These are phyloP conservation scores for Dentipellis fragilis DNA, from an alignment of 768 basidiomycete genomes.

Conservation along the genomic window DNA sequence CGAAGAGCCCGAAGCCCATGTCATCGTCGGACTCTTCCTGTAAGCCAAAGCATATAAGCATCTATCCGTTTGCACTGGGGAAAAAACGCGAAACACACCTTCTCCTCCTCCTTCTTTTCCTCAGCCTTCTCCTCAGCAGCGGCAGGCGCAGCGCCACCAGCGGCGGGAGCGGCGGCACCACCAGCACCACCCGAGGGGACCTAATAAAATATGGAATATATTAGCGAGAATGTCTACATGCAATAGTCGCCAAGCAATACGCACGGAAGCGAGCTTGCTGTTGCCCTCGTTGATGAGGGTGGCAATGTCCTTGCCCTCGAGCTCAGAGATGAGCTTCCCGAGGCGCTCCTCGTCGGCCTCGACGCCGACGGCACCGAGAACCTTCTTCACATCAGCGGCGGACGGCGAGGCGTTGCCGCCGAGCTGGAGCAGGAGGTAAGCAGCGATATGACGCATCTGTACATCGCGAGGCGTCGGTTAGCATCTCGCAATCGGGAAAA, in stretches of 20 bases:
- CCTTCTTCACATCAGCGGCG: conserved; percentile 78
- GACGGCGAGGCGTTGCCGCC: conserved; percentile 88
- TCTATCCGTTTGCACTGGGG: too few species aligned
- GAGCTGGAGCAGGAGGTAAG: conserved; percentile 92
- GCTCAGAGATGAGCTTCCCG: conserved; percentile 77
- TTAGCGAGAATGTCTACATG: neutral
- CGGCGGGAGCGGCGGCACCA: conserved; percentile 43
- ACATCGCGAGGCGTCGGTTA: neutral
- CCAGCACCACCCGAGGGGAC: conserved; percentile 90
- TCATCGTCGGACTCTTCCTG: conserved; percentile 95
- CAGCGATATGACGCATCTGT: conserved; percentile 89
- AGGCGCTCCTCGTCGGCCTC: conserved; percentile 80
- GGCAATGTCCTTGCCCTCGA: conserved; percentile 83
- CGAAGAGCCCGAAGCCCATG: conserved; percentile 99
- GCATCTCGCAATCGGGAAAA: neutral
- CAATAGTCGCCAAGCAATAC: conserved; percentile 18
- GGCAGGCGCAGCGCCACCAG: conserved; percentile 49
- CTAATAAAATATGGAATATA: conserved; percentile 22
- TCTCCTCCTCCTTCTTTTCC: conserved; percentile 81
- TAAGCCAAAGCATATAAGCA: conserved; percentile 2
- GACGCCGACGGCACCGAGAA: conserved; percentile 79
- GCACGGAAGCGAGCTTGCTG: conserved; percentile 86
- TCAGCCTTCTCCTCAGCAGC: conserved; percentile 73
- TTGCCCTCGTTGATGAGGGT: conserved; percentile 90
- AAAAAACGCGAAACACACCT: conserved; percentile 37